Conservation (phyloP, 208 protist species). For the Strigomonas culicis region DNA sequence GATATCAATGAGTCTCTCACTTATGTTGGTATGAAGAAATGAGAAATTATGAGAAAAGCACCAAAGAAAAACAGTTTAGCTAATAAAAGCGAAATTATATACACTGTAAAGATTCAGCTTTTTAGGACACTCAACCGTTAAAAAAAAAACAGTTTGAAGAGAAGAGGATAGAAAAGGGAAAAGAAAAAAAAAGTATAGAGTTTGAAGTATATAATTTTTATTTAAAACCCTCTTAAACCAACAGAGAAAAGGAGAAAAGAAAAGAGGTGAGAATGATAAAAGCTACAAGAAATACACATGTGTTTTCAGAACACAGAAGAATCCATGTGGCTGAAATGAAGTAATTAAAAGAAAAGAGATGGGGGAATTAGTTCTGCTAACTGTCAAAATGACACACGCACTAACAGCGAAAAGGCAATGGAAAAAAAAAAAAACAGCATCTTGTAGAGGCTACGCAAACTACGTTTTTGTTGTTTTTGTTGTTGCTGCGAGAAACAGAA, state of each 20-base stretch:
- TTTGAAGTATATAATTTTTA: not conserved
- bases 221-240: slow-evolving; percentile 8
- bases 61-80: not conserved
- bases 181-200: slow-evolving; percentile 12
- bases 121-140: not conserved
- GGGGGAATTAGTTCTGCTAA: not conserved
- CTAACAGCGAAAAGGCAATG: not conserved
- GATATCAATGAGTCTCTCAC: too few species aligned
- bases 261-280: not conserved
- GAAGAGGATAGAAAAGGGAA: slow-evolving; percentile 9
- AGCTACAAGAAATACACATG: not conserved
- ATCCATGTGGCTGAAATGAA: not conserved
- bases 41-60: not conserved
- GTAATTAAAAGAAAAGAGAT: slow-evolving; percentile 1
- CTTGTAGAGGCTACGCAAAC: too few species aligned
- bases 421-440: slow-evolving; percentile 12
- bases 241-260: slow-evolving; percentile 4
- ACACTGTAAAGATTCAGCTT: slow-evolving; percentile 3
- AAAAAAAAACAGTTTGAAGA: slow-evolving; percentile 13
- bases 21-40: slow-evolving; percentile 6
- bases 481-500: too few species aligned
- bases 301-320: not conserved
- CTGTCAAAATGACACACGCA: not conserved
- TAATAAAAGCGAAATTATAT: slow-evolving; percentile 2
- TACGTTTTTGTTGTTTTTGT: not conserved